These are phyloP conservation scores for Globisporangium nodosum DNA, from an alignment of 352 stramenopile genomes.

Conservation along the genomic window DNA sequence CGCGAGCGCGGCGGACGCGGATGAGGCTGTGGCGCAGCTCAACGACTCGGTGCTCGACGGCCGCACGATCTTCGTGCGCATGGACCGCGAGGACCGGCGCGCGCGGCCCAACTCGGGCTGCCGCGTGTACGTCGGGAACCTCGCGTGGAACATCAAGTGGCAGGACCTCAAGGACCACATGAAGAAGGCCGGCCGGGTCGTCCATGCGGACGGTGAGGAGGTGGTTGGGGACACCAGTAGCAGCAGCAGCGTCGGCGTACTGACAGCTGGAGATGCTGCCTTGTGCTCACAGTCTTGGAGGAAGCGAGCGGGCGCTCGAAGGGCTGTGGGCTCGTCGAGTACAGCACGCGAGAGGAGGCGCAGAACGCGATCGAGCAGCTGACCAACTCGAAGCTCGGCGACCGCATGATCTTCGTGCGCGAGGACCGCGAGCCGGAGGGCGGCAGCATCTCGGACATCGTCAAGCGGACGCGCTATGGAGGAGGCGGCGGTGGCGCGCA, in stretches of 20 bases:
- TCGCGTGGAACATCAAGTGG: slow-evolving; percentile 92
- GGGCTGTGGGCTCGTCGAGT: slow-evolving; percentile 79
- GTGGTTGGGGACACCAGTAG: not conserved
- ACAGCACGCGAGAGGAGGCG: slow-evolving; percentile 63
- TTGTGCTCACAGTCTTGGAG: slow-evolving; percentile 44
- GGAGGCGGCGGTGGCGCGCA: not conserved
- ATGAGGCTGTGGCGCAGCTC: slow-evolving; percentile 79
- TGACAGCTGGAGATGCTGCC: not conserved
- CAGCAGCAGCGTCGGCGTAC: not conserved
- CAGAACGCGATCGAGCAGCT: slow-evolving; percentile 84
- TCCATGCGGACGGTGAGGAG: slow-evolving; percentile 65
- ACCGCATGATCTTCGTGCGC: slow-evolving; percentile 85
- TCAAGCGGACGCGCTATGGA: slow-evolving; percentile 22
- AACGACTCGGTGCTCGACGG: slow-evolving; percentile 91
- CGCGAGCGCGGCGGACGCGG: slow-evolving; percentile 66
- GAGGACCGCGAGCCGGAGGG: slow-evolving; percentile 76
- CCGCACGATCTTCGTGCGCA: slow-evolving; percentile 92
- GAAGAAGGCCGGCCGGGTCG: slow-evolving; percentile 76
- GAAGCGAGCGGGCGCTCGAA: slow-evolving; percentile 89
- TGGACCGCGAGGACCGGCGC: slow-evolving; percentile 81
- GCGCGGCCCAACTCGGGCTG: slow-evolving; percentile 32
- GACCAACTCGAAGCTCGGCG: slow-evolving; percentile 91
- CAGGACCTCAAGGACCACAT: slow-evolving; percentile 96
- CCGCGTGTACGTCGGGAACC: slow-evolving; percentile 88
- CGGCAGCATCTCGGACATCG: slow-evolving; percentile 68